Evolutionary conservation across 345 rosid species (phyloP), one percentile per base, ranked within the genome.

Genomic region (Angophora floribunda): DNA sequence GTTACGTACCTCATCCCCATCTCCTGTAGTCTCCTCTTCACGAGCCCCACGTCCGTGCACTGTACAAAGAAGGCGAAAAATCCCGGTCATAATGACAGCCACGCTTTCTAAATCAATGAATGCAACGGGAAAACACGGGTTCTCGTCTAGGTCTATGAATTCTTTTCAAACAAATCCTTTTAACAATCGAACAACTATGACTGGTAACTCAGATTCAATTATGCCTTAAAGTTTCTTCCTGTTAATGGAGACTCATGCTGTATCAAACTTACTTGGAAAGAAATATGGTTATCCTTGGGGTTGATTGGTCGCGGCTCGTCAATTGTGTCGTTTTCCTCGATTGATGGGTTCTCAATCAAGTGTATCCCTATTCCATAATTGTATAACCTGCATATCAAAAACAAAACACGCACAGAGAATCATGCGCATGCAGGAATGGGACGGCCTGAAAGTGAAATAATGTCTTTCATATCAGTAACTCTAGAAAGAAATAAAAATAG

Each of bases 261-360:
- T 1, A 75, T 75, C 32, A 16, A 22, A n/a, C 45, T 87, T 90
- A 92, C 94, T 89, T 91, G 94, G 90, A 92, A 92, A 57, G 94
- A 92, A 53, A 92, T 91, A 65, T 92, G 94, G 65, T 91, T 92
- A 67, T 92, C 94, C 84, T 91, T 91, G 32, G 94, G 93, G 55
- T 91, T 92, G 57, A 92, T 91, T 41, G 88, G 90, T 45, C 78
- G 50, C 0, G 90, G 93, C 85, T 89, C 57, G 28, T 63, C 65
- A 5, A 80, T 86, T 4, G 90, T 89, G 36, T 90, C 89, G 41
- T 70, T 87, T 2, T 90, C 89, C 22, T 87, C 89, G 30, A 92
- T 45, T 32, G 86, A 57, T 13, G 90, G 90, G 88, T 89, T 89
- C 86, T 89, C 90, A 51, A 89, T 89, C 80, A 92, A 78, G 86